Evolutionary conservation across 345 rosid genomes (phyloP).

Genomic region (Corymbia maculata): DNA sequence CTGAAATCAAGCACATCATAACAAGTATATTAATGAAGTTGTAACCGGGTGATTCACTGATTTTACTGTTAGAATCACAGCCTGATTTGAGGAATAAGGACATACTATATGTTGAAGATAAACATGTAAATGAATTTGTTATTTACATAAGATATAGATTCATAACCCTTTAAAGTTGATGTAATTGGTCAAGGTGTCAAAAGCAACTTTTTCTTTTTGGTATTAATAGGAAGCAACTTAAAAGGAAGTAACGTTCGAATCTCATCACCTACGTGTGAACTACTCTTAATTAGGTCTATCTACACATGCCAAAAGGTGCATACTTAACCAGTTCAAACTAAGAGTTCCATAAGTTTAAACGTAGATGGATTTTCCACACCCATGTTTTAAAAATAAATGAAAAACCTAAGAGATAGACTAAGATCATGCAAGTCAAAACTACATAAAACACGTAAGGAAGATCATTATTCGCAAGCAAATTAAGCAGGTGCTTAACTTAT

Average conservation of each 20-base stretch:
- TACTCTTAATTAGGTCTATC: neutral
- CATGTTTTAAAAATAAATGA: neutral
- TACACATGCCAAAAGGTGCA: neutral
- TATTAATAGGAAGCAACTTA: neutral
- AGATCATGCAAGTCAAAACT: neutral
- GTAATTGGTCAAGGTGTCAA: neutral
- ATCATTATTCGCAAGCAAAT: fast-evolving
- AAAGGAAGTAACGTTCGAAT: neutral
- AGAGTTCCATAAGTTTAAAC: neutral
- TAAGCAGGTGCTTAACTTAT: neutral
- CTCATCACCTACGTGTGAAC: fast-evolving
- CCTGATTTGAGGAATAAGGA: neutral
- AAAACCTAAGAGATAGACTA: neutral
- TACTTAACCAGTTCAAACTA: neutral
- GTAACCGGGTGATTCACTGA: neutral
- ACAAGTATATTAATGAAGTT: neutral
- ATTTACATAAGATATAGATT: neutral
- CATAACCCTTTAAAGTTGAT: neutral
- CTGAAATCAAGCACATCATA: neutral
- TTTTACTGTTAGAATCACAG: neutral
- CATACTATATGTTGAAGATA: neutral
- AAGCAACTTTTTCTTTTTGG: neutral
- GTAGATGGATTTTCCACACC: neutral
- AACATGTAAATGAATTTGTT: neutral
- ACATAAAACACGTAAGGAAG: neutral